Evolutionary conservation across 163 green algal species (phyloP), one percentile per base, ranked within the genome.

Genomic region (Picocystis sp.): DNA sequence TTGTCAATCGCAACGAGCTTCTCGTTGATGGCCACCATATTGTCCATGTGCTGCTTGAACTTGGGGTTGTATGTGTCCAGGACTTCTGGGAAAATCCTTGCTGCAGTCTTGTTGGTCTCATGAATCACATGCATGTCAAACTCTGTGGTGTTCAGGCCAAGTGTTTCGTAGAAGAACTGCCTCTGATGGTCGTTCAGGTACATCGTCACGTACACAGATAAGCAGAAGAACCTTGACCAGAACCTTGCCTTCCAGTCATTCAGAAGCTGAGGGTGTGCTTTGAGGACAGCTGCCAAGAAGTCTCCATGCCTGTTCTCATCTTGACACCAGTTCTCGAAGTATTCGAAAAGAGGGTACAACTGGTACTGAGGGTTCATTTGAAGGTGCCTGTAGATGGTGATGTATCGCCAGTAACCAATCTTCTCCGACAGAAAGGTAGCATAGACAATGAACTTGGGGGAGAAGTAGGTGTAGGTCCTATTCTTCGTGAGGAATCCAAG

Each of bases 311-410:
- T 48, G 62, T 70, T 73, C 59, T 77, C 69, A 46, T 77, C 69
- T 58, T 95, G 87, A 78, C 89, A 97, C 89, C 89, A 98, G 79
- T 95, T 95, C 83, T 97, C 89, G 67, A 98, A 97, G 75, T 97
- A 95, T 65, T 92, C 77, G 59, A 98, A 97, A 48, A 98, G 76
- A 3, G 86, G 86, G 77, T 97, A 98, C 53, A 95, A 66, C 83
- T 92, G 83, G 74, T 81, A 82, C 59, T 93, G 80, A 11, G 89
- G 89, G 74, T 95, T 92, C 58, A 77, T 65, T 79, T 96, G 80
- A 69, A 96, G 75, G 72, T 95, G 86, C 43, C 83, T 69, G 75
- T 94, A 96, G 76, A 97, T 97, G 63, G 70, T 82, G 75, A 98
- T 98, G 80, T 98, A 98, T 43, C 89, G 73, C 89, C 89, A 97